A percentile compares a stretch with the other conserved stretches of the same genome.
Evolutionary conservation across 2,329 filamentous ascomycete genomes (phyloP).

Genomic region (Xylaria digitata): DNA sequence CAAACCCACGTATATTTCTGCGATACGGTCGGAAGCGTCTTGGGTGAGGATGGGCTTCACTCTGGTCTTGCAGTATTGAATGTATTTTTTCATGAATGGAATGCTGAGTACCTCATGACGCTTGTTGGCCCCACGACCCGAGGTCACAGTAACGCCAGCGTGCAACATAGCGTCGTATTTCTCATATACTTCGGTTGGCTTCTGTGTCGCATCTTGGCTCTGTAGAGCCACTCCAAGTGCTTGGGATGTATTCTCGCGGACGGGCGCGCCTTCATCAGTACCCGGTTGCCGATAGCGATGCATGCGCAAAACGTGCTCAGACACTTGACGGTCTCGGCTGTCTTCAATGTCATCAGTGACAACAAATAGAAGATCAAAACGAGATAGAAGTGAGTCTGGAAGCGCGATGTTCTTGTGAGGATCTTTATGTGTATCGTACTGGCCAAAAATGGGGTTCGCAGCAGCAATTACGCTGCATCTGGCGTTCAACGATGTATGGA

Average conservation of each 20-base stretch:
- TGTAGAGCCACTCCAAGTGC: constrained; percentile 88
- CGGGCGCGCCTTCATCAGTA: constrained; percentile 92
- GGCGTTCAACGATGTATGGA: constrained; percentile 96
- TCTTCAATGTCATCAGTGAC: constrained; percentile 99
- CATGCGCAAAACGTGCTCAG: constrained; percentile 97
- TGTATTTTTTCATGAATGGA: constrained; percentile 99
- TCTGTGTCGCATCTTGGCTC: constrained; percentile 76
- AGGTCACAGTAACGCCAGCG: constrained; percentile 83
- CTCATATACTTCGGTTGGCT: constrained; percentile 89
- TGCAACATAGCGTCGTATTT: constrained; percentile 98
- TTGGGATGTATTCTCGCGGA: constrained; percentile 87
- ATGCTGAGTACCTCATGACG: constrained; percentile 92
- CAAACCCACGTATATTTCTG: constrained; percentile 88
- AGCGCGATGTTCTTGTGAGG: constrained; percentile 98
- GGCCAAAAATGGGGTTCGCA: constrained; percentile 96
- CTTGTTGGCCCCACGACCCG: constrained; percentile 78
- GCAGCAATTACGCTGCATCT: constrained; percentile 96
- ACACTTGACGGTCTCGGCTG: constrained; percentile 87
- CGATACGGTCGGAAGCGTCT: constrained; percentile 90
- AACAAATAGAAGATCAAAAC: constrained; percentile 98
- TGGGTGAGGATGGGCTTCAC: constrained; percentile 91
- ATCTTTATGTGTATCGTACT: constrained; percentile 98
- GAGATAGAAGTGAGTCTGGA: constrained; percentile 93
- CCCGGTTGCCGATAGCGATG: constrained; percentile 93
- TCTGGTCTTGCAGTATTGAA: constrained; percentile 95